Base-by-base conservation (phyloP, 768 basidiomycete genomes). In the Candolleomyces aberdarensis region DNA sequence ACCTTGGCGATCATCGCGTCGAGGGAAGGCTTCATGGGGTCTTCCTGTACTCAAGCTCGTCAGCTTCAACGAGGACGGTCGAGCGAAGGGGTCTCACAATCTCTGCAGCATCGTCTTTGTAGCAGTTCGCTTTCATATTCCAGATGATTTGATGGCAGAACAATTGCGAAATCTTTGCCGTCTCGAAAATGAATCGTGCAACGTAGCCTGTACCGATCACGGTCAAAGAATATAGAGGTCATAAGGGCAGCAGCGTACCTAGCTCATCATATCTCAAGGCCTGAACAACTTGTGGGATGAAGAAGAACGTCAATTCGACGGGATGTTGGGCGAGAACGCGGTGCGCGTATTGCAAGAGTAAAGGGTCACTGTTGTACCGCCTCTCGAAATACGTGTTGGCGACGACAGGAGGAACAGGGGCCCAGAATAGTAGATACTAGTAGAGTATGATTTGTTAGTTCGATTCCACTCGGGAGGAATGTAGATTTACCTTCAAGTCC, bases 81-180 rank as follows among this genome's bases (percentile, higher is more conserved):
- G 29, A 15, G 2, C 14, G 40, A 56, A 29, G 15, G 2, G 39
- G 56, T 78, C 85, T 55, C 67, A 92, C 94, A 61, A 91, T 80
- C 72, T 96, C 95, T 14, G 86, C 93, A 7, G 81, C 78, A 68
- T 98, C 97, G 67, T 95, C 96, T 67, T 91, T 93, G 72, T 87
- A 97, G 63, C 92, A 94, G 69, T 99, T 99, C 5, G 97, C 97
- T 69, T 96, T 96, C 97, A 98, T 98, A 72, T 98, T 99, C 97
- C 97, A 99, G 63, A 99, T 93, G 64, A 98, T 98, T 76, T 99
- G 97, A 71, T 99, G 97, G 70, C 97, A 99, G 78, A 99, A 99
- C 22, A 94, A 75, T 71, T 96, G 96, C 1, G 96, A 98, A 56
- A 98, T 94, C 75, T 93, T 96, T 7, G 96, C 90, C 0, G 96